Evolutionary conservation across 2,329 filamentous ascomycete genomes (phyloP).

Genomic region (Graphilbum ipis-grandicollis): DNA sequence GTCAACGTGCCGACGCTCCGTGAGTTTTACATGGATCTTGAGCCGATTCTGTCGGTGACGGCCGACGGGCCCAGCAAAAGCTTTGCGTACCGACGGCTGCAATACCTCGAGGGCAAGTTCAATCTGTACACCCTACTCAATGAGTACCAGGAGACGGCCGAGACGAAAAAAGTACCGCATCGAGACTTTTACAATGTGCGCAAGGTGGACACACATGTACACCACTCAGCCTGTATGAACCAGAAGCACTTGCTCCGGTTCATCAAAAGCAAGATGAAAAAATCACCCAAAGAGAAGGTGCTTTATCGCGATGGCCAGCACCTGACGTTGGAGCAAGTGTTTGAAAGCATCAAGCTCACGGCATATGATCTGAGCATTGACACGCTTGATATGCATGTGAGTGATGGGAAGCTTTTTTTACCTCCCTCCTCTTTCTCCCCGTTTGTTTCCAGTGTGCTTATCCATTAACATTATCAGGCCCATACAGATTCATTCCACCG

Average conservation of each 20-base stretch:
- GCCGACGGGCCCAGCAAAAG: slow-evolving; percentile 94
- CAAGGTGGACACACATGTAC: slow-evolving; percentile 97
- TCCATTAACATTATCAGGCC: slow-evolving; percentile 35
- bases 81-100: slow-evolving; percentile 84
- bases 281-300: slow-evolving; percentile 75
- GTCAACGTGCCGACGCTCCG: slow-evolving; percentile 78
- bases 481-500: slow-evolving; percentile 97
- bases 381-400: slow-evolving; percentile 93
- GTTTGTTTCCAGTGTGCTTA: too few relatives aligned
- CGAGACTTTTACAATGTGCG: slow-evolving; percentile 98
- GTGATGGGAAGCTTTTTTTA: slow-evolving; percentile 16
- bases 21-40: slow-evolving; percentile 91
- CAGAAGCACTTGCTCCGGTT: slow-evolving; percentile 96
- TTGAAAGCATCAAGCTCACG: slow-evolving; percentile 91
- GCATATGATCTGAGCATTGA: slow-evolving; percentile 97
- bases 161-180: slow-evolving; percentile 94
- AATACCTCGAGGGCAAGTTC: slow-evolving; percentile 94
- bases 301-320: slow-evolving; percentile 84
- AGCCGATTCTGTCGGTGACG: slow-evolving; percentile 71
- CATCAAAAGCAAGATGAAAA: slow-evolving; percentile 99
- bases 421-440: not conserved
- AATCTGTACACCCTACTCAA: slow-evolving; percentile 87
- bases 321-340: slow-evolving; percentile 81
- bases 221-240: slow-evolving; percentile 99
- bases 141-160: slow-evolving; percentile 93